A percentile compares a stretch with the other conserved stretches of the same genome.
phyloP scores from a whole-genome alignment of 257 asterid species.

The Perilla frutescens region DNA sequence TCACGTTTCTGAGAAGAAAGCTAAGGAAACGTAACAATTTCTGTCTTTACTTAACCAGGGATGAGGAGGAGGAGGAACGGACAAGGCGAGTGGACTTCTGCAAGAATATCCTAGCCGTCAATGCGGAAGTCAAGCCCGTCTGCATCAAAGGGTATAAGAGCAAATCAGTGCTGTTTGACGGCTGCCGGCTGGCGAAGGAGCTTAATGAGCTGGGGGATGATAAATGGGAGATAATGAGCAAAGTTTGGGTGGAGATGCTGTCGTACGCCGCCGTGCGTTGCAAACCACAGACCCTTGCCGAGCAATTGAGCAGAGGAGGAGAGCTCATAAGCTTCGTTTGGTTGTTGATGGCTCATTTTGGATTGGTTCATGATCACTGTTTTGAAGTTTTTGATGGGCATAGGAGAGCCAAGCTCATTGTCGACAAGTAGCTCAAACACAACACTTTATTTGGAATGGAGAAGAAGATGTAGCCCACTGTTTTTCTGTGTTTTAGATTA shows the following conservation, averaged over 20 bases:
- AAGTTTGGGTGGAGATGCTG: slow-evolving; percentile 47
- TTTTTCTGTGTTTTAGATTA: too few species aligned
- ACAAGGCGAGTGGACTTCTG: slow-evolving; percentile 30
- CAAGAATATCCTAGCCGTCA: slow-evolving; percentile 25
- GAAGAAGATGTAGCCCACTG: too few species aligned
- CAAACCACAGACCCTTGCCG: slow-evolving; percentile 38
- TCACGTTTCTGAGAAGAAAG: neutral
- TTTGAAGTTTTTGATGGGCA: slow-evolving; percentile 33
- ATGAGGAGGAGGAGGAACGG: too few species aligned
- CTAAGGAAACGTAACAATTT: neutral
- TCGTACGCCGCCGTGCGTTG: slow-evolving; percentile 43
- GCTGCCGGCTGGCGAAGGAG: slow-evolving; percentile 49
- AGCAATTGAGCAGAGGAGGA: slow-evolving; percentile 42
- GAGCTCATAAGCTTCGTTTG: slow-evolving; percentile 43
- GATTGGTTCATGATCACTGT: slow-evolving; percentile 36
- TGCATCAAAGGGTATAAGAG: slow-evolving; percentile 54
- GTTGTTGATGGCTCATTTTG: slow-evolving; percentile 48
- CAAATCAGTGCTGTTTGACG: slow-evolving; percentile 59
- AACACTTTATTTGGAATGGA: too few species aligned
- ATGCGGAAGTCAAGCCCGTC: slow-evolving; percentile 47
- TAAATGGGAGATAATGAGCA: slow-evolving; percentile 49
- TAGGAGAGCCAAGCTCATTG: slow-evolving; percentile 34
- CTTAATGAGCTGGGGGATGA: neutral
- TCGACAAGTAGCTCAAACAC: slow-evolving; percentile 26
- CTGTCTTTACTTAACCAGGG: neutral